phyloP scores from a whole-genome alignment of 2,329 filamentous ascomycete genomes.

The Talaromyces sp. region DNA sequence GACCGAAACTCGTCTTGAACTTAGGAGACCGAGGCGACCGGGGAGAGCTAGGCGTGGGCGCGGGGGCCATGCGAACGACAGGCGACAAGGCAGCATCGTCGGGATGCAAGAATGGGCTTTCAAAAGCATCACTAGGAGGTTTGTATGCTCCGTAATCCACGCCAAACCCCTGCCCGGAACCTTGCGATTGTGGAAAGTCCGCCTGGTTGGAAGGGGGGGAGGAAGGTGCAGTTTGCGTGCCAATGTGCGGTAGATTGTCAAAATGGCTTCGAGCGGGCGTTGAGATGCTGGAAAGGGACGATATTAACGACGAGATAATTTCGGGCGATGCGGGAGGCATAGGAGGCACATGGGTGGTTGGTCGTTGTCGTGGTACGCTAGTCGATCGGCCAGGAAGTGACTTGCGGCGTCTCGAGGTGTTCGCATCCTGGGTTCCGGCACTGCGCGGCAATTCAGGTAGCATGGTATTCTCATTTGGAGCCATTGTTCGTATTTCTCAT shows the following conservation, averaged over 20 bases:
- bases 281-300: slow-evolving; percentile 57
- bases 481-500: slow-evolving; percentile 3
- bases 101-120: slow-evolving; percentile 49
- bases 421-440: slow-evolving; percentile 11
- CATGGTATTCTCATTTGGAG: not conserved
- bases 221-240: slow-evolving; percentile 39
- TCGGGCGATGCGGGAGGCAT: slow-evolving; percentile 46
- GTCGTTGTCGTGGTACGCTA: slow-evolving; percentile 20
- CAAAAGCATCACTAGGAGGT: slow-evolving; percentile 49
- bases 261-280: slow-evolving; percentile 67
- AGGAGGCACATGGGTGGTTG: slow-evolving; percentile 29
- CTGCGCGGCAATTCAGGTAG: not conserved
- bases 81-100: slow-evolving; percentile 63
- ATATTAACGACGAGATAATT: slow-evolving; percentile 58
- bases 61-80: slow-evolving; percentile 75
- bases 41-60: slow-evolving; percentile 56
- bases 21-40: slow-evolving; percentile 63
- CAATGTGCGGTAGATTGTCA: slow-evolving; percentile 52
- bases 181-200: slow-evolving; percentile 24
- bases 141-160: slow-evolving; percentile 69
- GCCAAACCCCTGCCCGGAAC: slow-evolving; percentile 53
- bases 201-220: slow-evolving; percentile 29
- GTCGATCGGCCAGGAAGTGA: slow-evolving; percentile 34
- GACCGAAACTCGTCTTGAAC: slow-evolving; percentile 53
- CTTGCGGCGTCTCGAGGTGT: slow-evolving; percentile 42